Conservation (phyloP, 257 asterid species). For the Verbascum thapsus region DNA sequence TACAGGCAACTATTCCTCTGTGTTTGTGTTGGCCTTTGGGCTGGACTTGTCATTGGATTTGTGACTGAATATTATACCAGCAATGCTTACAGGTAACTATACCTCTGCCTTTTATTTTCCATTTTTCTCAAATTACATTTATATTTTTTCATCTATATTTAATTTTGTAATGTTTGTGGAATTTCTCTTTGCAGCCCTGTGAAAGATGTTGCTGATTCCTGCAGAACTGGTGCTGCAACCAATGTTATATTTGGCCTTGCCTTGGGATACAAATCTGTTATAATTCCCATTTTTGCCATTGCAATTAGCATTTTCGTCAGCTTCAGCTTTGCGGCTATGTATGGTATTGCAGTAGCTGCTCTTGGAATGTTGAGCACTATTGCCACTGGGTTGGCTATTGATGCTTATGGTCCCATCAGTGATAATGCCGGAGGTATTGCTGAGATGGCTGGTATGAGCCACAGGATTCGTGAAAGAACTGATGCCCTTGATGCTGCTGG, state of each 20-base stretch:
- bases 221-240: slow-evolving; percentile 97
- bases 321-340: slow-evolving; percentile 90
- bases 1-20: slow-evolving; percentile 84
- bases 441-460: slow-evolving; percentile 98
- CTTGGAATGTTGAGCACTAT: slow-evolving; percentile 94
- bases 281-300: slow-evolving; percentile 85
- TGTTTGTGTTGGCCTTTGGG: slow-evolving; percentile 94
- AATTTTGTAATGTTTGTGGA: background rate
- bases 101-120: background rate
- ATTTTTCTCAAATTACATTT: slow-evolving; percentile 2
- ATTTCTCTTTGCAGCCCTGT: slow-evolving; percentile 48
- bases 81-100: slow-evolving; percentile 82
- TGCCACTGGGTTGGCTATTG: slow-evolving; percentile 90
- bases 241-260: slow-evolving; percentile 94
- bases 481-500: slow-evolving; percentile 99
- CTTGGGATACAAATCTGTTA: slow-evolving; percentile 90
- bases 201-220: slow-evolving; percentile 96
- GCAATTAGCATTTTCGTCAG: slow-evolving; percentile 84
- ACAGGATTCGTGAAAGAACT: slow-evolving; percentile 84
- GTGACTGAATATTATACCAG: slow-evolving; percentile 91
- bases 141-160: background rate
- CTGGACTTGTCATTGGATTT: slow-evolving; percentile 90
- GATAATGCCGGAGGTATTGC: slow-evolving; percentile 97
- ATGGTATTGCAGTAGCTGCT: slow-evolving; percentile 90
- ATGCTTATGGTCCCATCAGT: slow-evolving; percentile 97